phyloP scores from a whole-genome alignment of 2,329 filamentous ascomycete species.

The Lachnellula subtilissima region DNA sequence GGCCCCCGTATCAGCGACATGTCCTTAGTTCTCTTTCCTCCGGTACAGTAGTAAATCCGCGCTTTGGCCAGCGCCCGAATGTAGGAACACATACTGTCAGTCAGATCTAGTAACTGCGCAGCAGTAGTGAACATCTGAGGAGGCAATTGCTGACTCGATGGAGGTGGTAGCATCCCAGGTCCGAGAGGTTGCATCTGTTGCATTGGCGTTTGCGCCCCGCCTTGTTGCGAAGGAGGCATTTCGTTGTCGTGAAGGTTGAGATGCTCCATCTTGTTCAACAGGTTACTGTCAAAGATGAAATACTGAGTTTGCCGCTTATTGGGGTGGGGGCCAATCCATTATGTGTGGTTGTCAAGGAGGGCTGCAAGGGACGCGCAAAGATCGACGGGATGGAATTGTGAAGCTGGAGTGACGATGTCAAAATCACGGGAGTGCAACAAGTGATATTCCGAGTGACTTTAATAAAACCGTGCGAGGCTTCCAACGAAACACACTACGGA shows the following conservation, averaged over 20 bases:
- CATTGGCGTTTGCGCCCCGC: conserved; percentile 10
- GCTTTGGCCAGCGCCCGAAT: conserved; percentile 1
- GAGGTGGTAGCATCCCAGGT: conserved; percentile 21
- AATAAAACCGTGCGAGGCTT: not conserved
- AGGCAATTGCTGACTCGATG: conserved; percentile 58
- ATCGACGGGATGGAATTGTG: not conserved
- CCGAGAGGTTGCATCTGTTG: conserved; percentile 12
- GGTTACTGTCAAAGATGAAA: conserved; percentile 14
- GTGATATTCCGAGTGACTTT: not conserved
- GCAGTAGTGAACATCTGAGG: conserved; percentile 99
- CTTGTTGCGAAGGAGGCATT: conserved; percentile 36
- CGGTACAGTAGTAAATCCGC: not conserved
- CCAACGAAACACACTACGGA: not conserved
- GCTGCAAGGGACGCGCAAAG: not conserved
- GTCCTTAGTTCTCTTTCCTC: not conserved
- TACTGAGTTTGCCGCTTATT: conserved; percentile 13
- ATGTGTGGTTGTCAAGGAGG: conserved; percentile 12
- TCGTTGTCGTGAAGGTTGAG: conserved; percentile 49
- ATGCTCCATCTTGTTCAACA: conserved; percentile 46
- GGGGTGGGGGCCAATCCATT: conserved; percentile 23
- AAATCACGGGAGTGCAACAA: not conserved
- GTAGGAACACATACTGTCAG: conserved; percentile 71
- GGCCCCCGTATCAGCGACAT: not conserved
- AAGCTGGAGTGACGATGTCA: conserved; percentile 1
- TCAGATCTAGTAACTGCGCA: conserved; percentile 89